Evolutionary conservation across 768 basidiomycete species (phyloP), one percentile per base, ranked within the genome.

Genomic region (Tylopilus sp.): DNA sequence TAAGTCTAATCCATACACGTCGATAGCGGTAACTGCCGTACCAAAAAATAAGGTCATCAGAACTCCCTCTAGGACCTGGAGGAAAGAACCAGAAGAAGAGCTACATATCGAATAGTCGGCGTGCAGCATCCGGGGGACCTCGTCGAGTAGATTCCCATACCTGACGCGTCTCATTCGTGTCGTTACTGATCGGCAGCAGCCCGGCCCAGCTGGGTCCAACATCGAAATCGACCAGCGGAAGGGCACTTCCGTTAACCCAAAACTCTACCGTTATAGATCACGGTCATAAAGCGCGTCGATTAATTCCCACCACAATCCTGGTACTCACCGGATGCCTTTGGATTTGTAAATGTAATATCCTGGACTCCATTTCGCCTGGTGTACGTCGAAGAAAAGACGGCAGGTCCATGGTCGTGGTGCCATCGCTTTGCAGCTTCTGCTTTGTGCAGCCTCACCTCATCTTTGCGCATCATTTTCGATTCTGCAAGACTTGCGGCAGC

Each of bases 11-110:
- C 37, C 17, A 41, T 29, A 6, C 13, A 5, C 7, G 1, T 29
- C 12, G 7, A 25, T 17, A 28, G 8, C 9, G 33, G 41, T 37
- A 28, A 10, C 14, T 1, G 11, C 11, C 52, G 45, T 59, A 85
- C 87, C 87, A 89, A 68, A 89, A 86, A 29, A 89, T 84, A 40
- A 90, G 61, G 62, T 89, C 86, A 60, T 90, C 85, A 5, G 79
- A 63, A 57, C 82, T 86, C 19, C 87, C 88, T 59, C 82, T 72
- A 0, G 85, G 85, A 4, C 86, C 87, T 2, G 87, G 85, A 49
- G 88, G 88, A 74, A 88, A 89, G 70, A 88, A 85, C 87, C 88
- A 89, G 72, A 90, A 90, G 74, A 85, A 90, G 16, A 89, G 77
- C 86, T 89, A 49, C 0, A 31, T 6, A 17, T 12, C 13, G n/a